Conservation (phyloP, 495 filamentous ascomycete genomes). For the Lophiostoma macrostomum region DNA sequence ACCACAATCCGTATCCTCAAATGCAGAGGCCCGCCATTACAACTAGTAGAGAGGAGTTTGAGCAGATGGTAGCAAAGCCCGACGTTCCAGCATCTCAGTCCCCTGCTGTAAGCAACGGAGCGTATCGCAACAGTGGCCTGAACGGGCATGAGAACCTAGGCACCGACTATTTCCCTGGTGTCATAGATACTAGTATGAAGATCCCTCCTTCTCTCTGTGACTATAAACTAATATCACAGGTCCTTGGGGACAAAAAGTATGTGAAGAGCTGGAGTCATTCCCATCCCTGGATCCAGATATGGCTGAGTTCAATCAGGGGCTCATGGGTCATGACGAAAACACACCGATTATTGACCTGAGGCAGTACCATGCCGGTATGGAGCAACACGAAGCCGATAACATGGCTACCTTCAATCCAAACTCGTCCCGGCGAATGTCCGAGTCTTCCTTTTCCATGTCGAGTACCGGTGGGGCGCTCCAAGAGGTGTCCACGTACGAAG, state of each 20-base stretch:
- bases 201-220: no score
- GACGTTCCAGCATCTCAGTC: constrained; percentile 20
- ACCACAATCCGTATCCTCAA: constrained; percentile 23
- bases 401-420: constrained; percentile 22
- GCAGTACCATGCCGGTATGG: constrained; percentile 30
- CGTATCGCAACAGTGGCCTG: constrained; percentile 21
- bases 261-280: constrained; percentile 35
- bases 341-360: constrained; percentile 38
- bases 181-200: constrained; percentile 35
- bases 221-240: no score
- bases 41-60: constrained; percentile 15
- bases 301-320: constrained; percentile 30
- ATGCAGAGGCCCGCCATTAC: constrained; percentile 17
- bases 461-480: constrained; percentile 31
- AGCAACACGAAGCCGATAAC: constrained; percentile 22
- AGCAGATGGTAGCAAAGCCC: constrained; percentile 18
- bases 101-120: constrained; percentile 12
- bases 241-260: constrained; percentile 36
- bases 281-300: constrained; percentile 35
- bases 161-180: constrained; percentile 28
- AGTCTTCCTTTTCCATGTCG: constrained; percentile 39
- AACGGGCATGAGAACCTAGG: constrained; percentile 6
- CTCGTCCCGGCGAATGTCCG: constrained; percentile 32
- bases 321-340: constrained; percentile 35
- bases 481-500: constrained; percentile 37